A percentile compares a stretch with the other conserved stretches of the same genome.
These are phyloP conservation scores for Ajuga chamaepitys DNA, from an alignment of 257 asterid species.

Conservation along the genomic window DNA sequence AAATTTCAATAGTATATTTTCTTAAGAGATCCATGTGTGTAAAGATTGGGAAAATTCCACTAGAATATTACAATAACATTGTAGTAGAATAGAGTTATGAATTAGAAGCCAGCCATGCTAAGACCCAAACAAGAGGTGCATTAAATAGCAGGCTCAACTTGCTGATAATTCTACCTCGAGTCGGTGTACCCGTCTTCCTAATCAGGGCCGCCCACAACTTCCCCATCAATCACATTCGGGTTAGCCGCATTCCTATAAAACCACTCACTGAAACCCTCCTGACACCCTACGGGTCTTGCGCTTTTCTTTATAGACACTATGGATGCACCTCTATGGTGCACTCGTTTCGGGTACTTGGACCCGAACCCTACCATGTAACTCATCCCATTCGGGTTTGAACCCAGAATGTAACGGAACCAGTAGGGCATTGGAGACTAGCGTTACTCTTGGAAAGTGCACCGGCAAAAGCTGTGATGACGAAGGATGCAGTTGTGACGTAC, in stretches of 20 bases:
- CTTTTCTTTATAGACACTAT: constrained; percentile 40
- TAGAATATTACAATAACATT: no score
- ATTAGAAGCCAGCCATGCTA: constrained; percentile 40
- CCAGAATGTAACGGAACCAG: constrained; percentile 35
- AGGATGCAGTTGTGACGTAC: constrained; percentile 39
- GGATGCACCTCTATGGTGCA: constrained; percentile 65
- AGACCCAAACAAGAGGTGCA: constrained; percentile 58
- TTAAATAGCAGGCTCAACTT: constrained; percentile 46
- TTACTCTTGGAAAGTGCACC: constrained; percentile 19
- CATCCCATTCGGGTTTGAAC: constrained; percentile 37
- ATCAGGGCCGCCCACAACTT: constrained; percentile 63
- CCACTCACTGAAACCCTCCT: constrained; percentile 38
- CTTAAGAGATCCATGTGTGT: no score
- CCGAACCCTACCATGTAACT: constrained; percentile 78
- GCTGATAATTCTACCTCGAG: constrained; percentile 32
- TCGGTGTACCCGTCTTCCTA: constrained; percentile 30
- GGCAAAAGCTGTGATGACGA: constrained; percentile 34
- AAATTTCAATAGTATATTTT: no score
- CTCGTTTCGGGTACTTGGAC: constrained; percentile 34
- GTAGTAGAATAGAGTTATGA: no score
- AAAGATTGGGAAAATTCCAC: no score
- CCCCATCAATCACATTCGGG: constrained; percentile 55
- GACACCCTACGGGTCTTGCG: constrained; percentile 27
- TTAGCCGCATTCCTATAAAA: constrained; percentile 33
- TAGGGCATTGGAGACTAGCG: constrained; percentile 22